A percentile compares a stretch with the other conserved stretches of the same genome.
phyloP scores from a whole-genome alignment of 176 grass and related monocot species.

The Carex myosuroides region DNA sequence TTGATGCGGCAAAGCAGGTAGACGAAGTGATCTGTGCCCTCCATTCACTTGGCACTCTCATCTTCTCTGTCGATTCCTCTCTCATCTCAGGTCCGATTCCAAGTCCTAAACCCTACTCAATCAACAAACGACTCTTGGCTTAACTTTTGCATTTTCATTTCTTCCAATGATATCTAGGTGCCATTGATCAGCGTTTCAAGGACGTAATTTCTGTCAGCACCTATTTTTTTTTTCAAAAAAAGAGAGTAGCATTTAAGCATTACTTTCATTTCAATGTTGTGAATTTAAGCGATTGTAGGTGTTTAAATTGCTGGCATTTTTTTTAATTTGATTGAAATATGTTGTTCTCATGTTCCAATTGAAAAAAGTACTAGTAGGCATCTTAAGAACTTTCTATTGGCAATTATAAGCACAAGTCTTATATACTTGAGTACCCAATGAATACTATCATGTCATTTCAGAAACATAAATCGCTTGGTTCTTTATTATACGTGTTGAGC shows the following conservation, averaged over 20 bases:
- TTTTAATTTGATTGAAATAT: conserved; percentile 3
- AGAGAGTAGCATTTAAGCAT: background rate
- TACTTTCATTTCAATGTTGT: background rate
- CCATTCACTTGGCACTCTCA: conserved; percentile 32
- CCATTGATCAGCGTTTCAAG: conserved; percentile 49
- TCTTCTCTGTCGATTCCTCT: conserved; percentile 42
- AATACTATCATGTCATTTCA: background rate
- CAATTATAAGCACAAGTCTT: background rate
- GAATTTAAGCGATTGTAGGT: background rate
- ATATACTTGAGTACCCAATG: background rate
- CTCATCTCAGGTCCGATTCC: conserved; percentile 18
- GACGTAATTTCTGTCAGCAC: conserved; percentile 31
- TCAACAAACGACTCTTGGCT: background rate
- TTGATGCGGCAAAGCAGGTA: conserved; percentile 37
- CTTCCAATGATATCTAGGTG: conserved; percentile 32
- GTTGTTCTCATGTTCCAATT: background rate
- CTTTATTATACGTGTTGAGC: conserved; percentile 31
- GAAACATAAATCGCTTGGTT: conserved; percentile 18
- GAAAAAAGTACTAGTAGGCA: background rate
- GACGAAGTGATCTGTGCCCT: conserved; percentile 47
- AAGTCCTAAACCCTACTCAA: background rate
- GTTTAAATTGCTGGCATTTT: background rate
- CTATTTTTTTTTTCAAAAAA: background rate
- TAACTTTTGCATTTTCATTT: background rate
- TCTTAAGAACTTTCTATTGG: background rate